Evolutionary conservation across 768 basidiomycete genomes (phyloP), one percentile per base, ranked within the genome.

Genomic region (Lactifluus echinatus): DNA sequence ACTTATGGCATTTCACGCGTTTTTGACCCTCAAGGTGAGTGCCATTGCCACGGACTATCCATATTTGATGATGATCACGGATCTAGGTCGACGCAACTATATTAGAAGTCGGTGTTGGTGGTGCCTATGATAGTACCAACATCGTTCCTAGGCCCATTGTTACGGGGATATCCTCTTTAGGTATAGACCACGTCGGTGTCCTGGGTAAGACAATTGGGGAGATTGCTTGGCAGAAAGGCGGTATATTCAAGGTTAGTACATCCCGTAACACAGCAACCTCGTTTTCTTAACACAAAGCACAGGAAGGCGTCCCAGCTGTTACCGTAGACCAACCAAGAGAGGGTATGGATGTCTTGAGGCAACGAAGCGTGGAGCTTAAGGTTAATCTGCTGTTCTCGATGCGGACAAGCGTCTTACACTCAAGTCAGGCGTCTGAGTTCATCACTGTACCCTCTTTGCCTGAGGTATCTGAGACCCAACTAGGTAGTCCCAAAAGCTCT

Each of bases 31-130:
- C 28, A 83, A 85, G 68, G 88, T 75, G 54, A 15, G 64, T 26
- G 28, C 19, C 49, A 28, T 37, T 6, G 42, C 54, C 36, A 36
- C n/a, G 15, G 7, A 14, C 24, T 28, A 42, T 43, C 31, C 7
- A 33, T 36, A 8, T n/a, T n/a, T 21, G 12, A 44, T 21, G 2
- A 36, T 62, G n/a, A 12, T 21, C 14, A 42, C 26, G 19, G 8
- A 36, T 17, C n/a, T 64, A 78, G 74, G 82, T 98, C 5, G 84
- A 94, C 62, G 93, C 91, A 3, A 92, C 94, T 0, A 80, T 99
- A 53, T 77, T 99, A 23, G 96, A 99, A 76, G 96, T 98, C 36
- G 96, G 96, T 8, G 86, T 99, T 19, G 96, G 96, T 21, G 96
- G 96, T 10, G 78, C 79, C 21, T 90, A 90, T 66, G 96, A 99